Conservation (phyloP, 1,284 basidiomycete genomes). For the Neonothopanus nambi region DNA sequence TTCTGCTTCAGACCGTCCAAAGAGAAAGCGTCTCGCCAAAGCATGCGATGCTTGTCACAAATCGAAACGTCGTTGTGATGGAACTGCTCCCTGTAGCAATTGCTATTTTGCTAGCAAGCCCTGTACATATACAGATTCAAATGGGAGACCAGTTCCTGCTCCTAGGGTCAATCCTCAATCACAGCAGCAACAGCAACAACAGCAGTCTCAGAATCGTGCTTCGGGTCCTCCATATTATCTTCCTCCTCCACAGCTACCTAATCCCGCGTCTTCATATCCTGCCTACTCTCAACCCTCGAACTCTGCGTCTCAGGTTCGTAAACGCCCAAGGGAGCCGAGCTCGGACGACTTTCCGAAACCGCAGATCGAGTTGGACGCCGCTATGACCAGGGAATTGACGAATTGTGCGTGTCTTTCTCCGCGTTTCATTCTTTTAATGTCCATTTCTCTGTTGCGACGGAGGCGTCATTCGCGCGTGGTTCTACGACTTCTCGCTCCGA, state of each 20-base stretch:
- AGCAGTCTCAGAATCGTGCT: neutral
- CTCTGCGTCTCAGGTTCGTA: neutral
- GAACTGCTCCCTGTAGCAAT: constrained; percentile 82
- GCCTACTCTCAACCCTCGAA: neutral
- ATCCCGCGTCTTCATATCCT: neutral
- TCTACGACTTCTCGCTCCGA: no score
- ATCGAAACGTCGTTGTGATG: constrained; percentile 80
- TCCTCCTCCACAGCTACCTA: constrained; percentile 4
- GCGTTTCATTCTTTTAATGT: constrained; percentile 4
- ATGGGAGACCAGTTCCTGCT: constrained; percentile 73
- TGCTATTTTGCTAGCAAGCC: constrained; percentile 80
- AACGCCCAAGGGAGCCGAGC: constrained; percentile 1
- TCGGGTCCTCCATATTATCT: constrained; percentile 5
- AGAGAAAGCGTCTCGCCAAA: constrained; percentile 72
- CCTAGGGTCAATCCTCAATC: constrained; percentile 37
- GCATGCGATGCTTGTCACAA: constrained; percentile 84
- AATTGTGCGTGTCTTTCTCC: constrained; percentile 51
- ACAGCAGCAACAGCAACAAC: neutral
- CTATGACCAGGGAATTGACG: constrained; percentile 70
- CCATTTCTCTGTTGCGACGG: no score
- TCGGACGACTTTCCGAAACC: constrained; percentile 14
- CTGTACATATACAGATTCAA: constrained; percentile 79
- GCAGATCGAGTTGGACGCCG: constrained; percentile 54
- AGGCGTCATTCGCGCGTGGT: neutral
- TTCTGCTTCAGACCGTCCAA: constrained; percentile 46